Percentiles rank a stretch among this genome's conserved stretches.
Conservation (phyloP, 2,329 filamentous ascomycete genomes). For the Graphium sp. region DNA sequence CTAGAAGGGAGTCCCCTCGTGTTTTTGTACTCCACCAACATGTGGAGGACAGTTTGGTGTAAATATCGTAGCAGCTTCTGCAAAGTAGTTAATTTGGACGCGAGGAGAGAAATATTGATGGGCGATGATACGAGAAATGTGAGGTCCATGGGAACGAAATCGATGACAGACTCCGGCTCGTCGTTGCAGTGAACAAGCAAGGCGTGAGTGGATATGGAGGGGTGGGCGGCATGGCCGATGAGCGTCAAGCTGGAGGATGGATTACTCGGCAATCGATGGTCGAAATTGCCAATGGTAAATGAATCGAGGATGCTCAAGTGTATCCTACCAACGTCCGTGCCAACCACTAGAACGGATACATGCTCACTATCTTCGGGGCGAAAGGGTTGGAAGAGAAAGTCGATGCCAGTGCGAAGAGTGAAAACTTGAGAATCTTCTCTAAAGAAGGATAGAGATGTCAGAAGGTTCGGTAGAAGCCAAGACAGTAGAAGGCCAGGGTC, state of each 20-base stretch:
- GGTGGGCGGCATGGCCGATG: slow-evolving; percentile 52
- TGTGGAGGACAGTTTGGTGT: slow-evolving; percentile 61
- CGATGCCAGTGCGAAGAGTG: slow-evolving; percentile 50
- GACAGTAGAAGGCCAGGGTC: not conserved
- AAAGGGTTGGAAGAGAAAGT: slow-evolving; percentile 49
- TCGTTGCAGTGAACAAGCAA: slow-evolving; percentile 36
- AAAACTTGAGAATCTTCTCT: slow-evolving; percentile 45
- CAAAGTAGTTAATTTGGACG: slow-evolving; percentile 72
- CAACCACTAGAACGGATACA: slow-evolving; percentile 66
- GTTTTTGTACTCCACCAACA: slow-evolving; percentile 69
- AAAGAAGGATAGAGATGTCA: slow-evolving; percentile 5
- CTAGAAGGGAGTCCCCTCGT: slow-evolving; percentile 61
- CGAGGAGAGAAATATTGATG: slow-evolving; percentile 66
- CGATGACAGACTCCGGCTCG: slow-evolving; percentile 21
- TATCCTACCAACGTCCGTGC: slow-evolving; percentile 52
- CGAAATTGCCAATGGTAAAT: slow-evolving; percentile 57
- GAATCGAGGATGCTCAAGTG: slow-evolving; percentile 77
- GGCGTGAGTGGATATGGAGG: slow-evolving; percentile 58
- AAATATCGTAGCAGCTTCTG: slow-evolving; percentile 80
- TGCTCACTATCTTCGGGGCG: slow-evolving; percentile 50
- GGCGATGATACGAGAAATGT: slow-evolving; percentile 65
- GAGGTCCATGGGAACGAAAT: slow-evolving; percentile 66
- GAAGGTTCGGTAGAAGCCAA: slow-evolving; percentile 1
- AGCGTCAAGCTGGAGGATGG: slow-evolving; percentile 15
- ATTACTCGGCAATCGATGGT: slow-evolving; percentile 21